phyloP scores from a whole-genome alignment of 208 protist genomes.

The Vickermania ingenoplastis region DNA sequence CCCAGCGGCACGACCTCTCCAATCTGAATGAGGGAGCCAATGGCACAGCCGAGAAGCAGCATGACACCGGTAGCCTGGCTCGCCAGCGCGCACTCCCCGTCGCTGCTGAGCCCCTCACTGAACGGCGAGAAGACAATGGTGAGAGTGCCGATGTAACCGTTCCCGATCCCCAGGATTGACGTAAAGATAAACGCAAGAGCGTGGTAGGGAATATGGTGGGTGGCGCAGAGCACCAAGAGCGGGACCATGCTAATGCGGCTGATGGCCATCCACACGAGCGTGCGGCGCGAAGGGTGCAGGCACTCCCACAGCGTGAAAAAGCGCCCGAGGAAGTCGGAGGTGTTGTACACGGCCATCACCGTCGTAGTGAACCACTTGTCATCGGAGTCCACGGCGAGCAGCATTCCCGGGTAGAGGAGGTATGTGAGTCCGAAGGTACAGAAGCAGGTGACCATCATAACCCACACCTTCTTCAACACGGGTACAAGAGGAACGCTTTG shows the following conservation, averaged over 20 bases:
- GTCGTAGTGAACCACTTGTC: constrained; percentile 63
- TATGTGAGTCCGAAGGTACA: constrained; percentile 59
- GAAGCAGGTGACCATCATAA: constrained; percentile 66
- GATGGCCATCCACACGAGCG: constrained; percentile 23
- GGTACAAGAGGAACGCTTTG: constrained; percentile 45
- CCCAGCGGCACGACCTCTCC: constrained; percentile 27
- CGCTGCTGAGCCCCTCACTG: constrained; percentile 21
- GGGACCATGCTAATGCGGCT: constrained; percentile 54
- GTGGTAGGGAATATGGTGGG: constrained; percentile 37
- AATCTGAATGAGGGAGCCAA: constrained; percentile 56
- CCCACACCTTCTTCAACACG: constrained; percentile 59
- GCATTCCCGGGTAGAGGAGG: constrained; percentile 69
- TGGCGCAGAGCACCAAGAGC: constrained; percentile 63
- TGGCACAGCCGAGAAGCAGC: constrained; percentile 49
- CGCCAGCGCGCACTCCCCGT: constrained; percentile 53
- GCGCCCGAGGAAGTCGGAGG: constrained; percentile 51
- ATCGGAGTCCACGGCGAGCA: constrained; percentile 38
- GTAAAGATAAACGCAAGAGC: constrained; percentile 45
- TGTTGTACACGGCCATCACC: constrained; percentile 67
- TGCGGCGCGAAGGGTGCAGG: constrained; percentile 30
- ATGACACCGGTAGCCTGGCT: constrained; percentile 43
- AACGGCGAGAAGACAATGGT: constrained; percentile 67
- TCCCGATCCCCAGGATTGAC: constrained; percentile 37
- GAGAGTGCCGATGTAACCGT: constrained; percentile 71
- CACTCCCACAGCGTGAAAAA: constrained; percentile 28